A percentile compares a stretch with the other conserved stretches of the same genome.
Evolutionary conservation across 495 filamentous ascomycete species (phyloP).

Genomic region (Lasiosphaeria hispida): DNA sequence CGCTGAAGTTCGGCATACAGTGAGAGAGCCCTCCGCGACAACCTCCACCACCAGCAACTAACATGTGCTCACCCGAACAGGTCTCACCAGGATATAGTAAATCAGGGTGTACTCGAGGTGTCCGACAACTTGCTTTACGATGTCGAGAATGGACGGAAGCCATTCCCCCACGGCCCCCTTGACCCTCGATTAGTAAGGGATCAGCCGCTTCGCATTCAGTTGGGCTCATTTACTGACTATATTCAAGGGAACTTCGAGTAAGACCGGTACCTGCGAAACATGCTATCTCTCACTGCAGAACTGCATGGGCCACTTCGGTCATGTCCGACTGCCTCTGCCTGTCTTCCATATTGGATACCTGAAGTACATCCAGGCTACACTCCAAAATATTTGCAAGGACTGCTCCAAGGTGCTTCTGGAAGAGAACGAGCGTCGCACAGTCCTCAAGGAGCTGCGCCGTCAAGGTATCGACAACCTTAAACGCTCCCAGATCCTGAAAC

Average conservation of each 20-base stretch:
- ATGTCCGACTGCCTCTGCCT: slow-evolving; percentile 83
- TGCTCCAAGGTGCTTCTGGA: slow-evolving; percentile 75
- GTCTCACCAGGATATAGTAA: slow-evolving; percentile 88
- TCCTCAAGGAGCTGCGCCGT: slow-evolving; percentile 72
- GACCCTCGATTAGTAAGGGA: slow-evolving; percentile 54
- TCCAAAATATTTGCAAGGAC: slow-evolving; percentile 92
- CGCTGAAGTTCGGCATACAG: slow-evolving; percentile 91
- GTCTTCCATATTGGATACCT: slow-evolving; percentile 96
- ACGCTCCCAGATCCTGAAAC: slow-evolving; percentile 75
- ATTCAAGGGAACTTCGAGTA: slow-evolving; percentile 71
- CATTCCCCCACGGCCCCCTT: slow-evolving; percentile 77
- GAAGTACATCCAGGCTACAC: slow-evolving; percentile 79
- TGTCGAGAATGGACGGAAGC: slow-evolving; percentile 64
- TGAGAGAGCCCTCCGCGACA: slow-evolving; percentile 40
- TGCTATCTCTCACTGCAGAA: slow-evolving; percentile 72
- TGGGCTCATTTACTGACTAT: slow-evolving; percentile 41
- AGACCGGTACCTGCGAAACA: slow-evolving; percentile 68
- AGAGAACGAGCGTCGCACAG: slow-evolving; percentile 68
- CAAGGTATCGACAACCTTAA: slow-evolving; percentile 84
- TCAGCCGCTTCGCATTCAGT: background rate
- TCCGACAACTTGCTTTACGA: slow-evolving; percentile 90
- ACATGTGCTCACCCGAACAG: slow-evolving; percentile 38
- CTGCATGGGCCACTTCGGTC: slow-evolving; percentile 94
- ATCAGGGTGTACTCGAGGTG: slow-evolving; percentile 89
- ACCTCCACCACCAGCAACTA: slow-evolving; percentile 9